phyloP scores from a whole-genome alignment of 2,329 filamentous ascomycete genomes.

The Diaporthe helianthi region DNA sequence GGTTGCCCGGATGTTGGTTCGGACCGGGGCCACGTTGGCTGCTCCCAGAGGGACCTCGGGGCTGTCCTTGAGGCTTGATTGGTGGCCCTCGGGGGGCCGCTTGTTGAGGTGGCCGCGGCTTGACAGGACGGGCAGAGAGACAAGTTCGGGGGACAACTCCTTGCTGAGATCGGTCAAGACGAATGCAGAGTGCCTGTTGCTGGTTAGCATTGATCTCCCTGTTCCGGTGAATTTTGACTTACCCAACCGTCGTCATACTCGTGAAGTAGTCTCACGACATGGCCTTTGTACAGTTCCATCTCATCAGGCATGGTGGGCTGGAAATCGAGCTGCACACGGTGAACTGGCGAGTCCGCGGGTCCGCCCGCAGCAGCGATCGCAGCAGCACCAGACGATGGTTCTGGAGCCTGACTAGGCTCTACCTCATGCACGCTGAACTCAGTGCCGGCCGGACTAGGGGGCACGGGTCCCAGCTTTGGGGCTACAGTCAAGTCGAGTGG shows the following conservation, averaged over 20 bases:
- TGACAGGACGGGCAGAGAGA: constrained; percentile 89
- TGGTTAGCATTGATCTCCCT: background rate
- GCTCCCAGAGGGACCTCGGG: constrained; percentile 45
- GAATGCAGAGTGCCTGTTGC: constrained; percentile 81
- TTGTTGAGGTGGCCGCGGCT: constrained; percentile 69
- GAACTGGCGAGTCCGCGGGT: constrained; percentile 70
- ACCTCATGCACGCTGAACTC: constrained; percentile 60
- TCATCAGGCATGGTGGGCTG: constrained; percentile 92
- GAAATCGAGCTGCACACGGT: constrained; percentile 95
- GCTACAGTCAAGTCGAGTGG: constrained; percentile 62
- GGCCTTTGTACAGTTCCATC: constrained; percentile 79
- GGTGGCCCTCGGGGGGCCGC: constrained; percentile 62
- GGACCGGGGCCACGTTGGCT: constrained; percentile 50
- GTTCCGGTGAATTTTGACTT: constrained; percentile 49
- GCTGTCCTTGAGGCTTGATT: constrained; percentile 53
- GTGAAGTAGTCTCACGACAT: constrained; percentile 87
- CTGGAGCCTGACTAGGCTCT: constrained; percentile 56
- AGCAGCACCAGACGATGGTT: constrained; percentile 59
- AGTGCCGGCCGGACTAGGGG: constrained; percentile 67
- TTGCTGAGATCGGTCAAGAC: constrained; percentile 87
- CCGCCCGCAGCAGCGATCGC: constrained; percentile 70
- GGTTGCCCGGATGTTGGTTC: constrained; percentile 44
- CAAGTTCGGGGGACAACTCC: constrained; percentile 95
- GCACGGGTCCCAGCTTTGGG: constrained; percentile 46
- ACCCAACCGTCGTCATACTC: constrained; percentile 99